phyloP scores from a whole-genome alignment of 345 rosid genomes.

The Acer negundo region DNA sequence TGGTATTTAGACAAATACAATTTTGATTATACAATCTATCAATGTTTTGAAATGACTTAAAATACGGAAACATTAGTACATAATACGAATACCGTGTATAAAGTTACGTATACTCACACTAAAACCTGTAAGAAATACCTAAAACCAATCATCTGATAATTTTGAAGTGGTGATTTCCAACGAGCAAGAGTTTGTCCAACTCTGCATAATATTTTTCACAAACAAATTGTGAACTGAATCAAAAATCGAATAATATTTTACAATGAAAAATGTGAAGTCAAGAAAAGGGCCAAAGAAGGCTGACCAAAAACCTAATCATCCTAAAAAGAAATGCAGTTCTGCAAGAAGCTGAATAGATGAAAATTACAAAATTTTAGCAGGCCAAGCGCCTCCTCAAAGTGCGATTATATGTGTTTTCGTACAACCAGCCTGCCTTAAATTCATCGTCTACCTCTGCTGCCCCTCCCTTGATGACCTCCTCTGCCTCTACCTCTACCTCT shows the following conservation, averaged over 20 bases:
- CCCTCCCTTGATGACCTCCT: too few species aligned
- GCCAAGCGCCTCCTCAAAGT: background rate
- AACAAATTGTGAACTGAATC: background rate
- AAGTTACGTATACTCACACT: too few species aligned
- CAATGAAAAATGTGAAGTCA: background rate
- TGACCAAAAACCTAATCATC: background rate
- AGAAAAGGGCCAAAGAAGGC: background rate
- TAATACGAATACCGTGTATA: too few species aligned
- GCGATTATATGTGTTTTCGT: too few species aligned
- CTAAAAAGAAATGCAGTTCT: background rate
- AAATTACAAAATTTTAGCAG: background rate
- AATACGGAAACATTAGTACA: too few species aligned
- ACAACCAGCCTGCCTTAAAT: background rate
- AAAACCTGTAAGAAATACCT: background rate
- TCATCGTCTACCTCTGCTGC: constrained; percentile 37
- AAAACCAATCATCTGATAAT: background rate
- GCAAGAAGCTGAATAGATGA: background rate
- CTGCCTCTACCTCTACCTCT: constrained; percentile 44
- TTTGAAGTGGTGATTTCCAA: background rate
- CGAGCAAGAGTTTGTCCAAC: background rate
- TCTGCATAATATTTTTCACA: background rate
- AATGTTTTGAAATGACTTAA: too few species aligned
- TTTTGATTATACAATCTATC: too few species aligned
- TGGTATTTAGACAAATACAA: too few species aligned
- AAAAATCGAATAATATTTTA: background rate